These are phyloP conservation scores for Blastocystis sp. DNA, from an alignment of 352 stramenopile species.

Conservation along the genomic window DNA sequence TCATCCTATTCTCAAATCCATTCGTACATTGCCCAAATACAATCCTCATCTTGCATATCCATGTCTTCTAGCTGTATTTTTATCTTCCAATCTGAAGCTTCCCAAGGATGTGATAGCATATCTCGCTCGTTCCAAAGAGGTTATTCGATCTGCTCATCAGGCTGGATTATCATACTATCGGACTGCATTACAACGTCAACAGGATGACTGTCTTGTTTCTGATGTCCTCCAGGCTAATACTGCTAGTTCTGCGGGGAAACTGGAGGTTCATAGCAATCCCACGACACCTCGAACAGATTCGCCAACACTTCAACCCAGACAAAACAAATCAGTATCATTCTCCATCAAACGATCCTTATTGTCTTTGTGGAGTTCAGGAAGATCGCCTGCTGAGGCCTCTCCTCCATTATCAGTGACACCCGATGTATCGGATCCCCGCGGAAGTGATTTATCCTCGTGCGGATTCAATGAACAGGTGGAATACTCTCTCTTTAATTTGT, in stretches of 20 bases:
- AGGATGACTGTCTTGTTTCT: background rate
- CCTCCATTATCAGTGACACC: background rate
- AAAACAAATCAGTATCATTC: background rate
- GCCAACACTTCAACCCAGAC: background rate
- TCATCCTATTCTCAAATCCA: constrained; percentile 38
- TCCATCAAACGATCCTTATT: background rate
- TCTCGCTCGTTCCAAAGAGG: constrained; percentile 12
- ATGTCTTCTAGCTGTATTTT: constrained; percentile 39
- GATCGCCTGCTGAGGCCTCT: too few relatives aligned
- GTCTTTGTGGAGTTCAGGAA: background rate
- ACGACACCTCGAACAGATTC: background rate
- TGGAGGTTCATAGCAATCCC: background rate
- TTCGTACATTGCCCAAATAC: constrained; percentile 5
- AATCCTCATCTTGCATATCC: constrained; percentile 24
- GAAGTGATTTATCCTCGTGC: background rate
- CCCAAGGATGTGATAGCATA: constrained; percentile 1
- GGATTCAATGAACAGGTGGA: constrained; percentile 19
- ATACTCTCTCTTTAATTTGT: constrained; percentile 5
- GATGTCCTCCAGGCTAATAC: constrained; percentile 15
- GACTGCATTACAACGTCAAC: background rate
- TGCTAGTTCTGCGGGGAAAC: too few relatives aligned
- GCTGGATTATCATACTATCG: constrained; percentile 17
- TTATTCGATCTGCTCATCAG: background rate
- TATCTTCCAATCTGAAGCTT: constrained; percentile 26
- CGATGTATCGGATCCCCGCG: background rate